Base-by-base conservation (phyloP, 2,329 filamentous ascomycete species). In the Botrytis galanthina region DNA sequence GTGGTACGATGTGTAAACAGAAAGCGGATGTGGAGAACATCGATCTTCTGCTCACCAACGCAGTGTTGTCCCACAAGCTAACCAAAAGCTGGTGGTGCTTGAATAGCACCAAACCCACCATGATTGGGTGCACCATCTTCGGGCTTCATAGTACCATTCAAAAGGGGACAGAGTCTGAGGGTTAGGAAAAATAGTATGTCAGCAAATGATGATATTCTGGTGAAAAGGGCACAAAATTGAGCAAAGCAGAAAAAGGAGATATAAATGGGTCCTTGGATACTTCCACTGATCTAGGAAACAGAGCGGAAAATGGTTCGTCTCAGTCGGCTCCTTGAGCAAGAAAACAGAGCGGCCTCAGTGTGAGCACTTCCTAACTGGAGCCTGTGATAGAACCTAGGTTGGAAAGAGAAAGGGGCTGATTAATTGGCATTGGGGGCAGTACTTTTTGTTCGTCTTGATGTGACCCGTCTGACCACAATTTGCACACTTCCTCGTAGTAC, bases 391-490 rank as follows among this genome's bases (percentile, higher is more conserved):
- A 48, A 42, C 62, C 51, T 69, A 69, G n/a, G 26, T 22, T 71
- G 32, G 32, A 46, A 73, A 73, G 51, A 69, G 57, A 68, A 66
- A 73, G 26, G 39, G 42, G n/a, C 54, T 71, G 70, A 61, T 44
- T 59, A 64, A 51, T 72, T 73, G 71, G 73, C 70, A 74, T 69
- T 69, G 70, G 71, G 71, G 32, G 22, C 76, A 79, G 75, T 89
- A 96, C 94, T 98, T 98, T 85, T 98, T 97, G 86, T 98, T 98
- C 66, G 95, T 98, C 84, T 98, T 98, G 86, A 99, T 99, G 81
- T 99, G 96, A 46, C 96, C 96, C 72, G 97, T 92, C 82, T 96
- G 93, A 69, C 96, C 96, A 84, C 96, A 99, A 83, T 98, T 98
- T 77, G 96, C 96, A 84, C 96, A 99, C 85, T 98, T 98, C 79